Evolutionary conservation across 2,329 filamentous ascomycete species (phyloP), one percentile per base, ranked within the genome.

Genomic region (Calonectria pseudoreteaudii): DNA sequence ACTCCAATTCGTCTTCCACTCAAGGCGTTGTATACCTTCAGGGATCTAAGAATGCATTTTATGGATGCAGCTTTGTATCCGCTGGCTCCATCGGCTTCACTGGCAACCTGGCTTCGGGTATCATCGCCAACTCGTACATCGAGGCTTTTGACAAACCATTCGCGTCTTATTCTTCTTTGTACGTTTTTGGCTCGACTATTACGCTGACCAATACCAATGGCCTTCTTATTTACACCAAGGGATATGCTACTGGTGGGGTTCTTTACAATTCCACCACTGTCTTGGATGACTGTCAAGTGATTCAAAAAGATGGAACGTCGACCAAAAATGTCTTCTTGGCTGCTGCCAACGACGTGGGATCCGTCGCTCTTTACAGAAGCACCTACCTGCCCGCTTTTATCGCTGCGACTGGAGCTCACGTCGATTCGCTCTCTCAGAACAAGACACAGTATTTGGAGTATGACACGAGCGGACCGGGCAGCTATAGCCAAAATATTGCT

Each of bases 71-170:
- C 23, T 82, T 88, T 7, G 77, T 87, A 6, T 83, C 86, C 8
- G 82, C 84, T 0, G 85, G 86, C 18, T 69, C 71, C 9, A 71
- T 76, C 3, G 78, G 76, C 7, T 74, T 83, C 34, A 80, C 79
- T 8, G 80, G 81, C 1, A 79, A 71, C 10, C 75, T 79, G 4
- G 84, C 85, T 4, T 79, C 84, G 0, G 83, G 81, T 1, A 75
- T 88, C 31, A 82, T 88, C 30, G 85, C 85, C 11, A 83, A 87
- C 74, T 87, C 85, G 0, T 87, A 87, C 70, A 81, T 88, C 11
- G 85, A 88, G 71, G 86, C 85, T 2, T 74, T 81, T 8, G 84
- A 86, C 64, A 87, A 87, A 74, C 75, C 86, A 1, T 82, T 88
- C 65, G 85, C 84, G 71, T 83, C 84, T 44, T 85, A 83, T 14